Conservation (phyloP, 106 monocot species). For the Acanthochlamys bracteata region DNA sequence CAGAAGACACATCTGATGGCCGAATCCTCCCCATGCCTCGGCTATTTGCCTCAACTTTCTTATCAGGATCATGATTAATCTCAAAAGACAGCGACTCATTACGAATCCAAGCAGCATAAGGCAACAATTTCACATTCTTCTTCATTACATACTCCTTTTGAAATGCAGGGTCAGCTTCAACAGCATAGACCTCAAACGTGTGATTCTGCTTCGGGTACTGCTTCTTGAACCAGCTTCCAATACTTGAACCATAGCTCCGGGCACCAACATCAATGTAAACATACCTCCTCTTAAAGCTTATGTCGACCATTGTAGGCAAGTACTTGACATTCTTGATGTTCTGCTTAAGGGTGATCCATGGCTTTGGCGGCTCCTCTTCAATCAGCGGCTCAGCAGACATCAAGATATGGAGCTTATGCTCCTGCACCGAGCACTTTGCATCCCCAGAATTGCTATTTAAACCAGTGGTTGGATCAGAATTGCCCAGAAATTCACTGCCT, state of each 20-base stretch:
- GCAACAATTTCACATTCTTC: slow-evolving; percentile 57
- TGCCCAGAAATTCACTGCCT: background rate
- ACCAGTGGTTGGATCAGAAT: slow-evolving; percentile 9
- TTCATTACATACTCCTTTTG: slow-evolving; percentile 48
- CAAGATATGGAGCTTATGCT: slow-evolving; percentile 41
- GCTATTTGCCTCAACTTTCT: slow-evolving; percentile 29
- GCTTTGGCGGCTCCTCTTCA: slow-evolving; percentile 67
- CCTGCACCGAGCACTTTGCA: slow-evolving; percentile 31
- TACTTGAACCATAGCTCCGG: slow-evolving; percentile 80
- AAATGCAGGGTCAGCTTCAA: slow-evolving; percentile 65
- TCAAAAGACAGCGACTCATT: slow-evolving; percentile 72
- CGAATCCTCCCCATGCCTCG: slow-evolving; percentile 71
- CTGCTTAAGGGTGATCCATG: slow-evolving; percentile 72
- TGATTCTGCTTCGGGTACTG: slow-evolving; percentile 83
- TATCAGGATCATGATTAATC: slow-evolving; percentile 38
- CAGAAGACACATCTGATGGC: slow-evolving; percentile 4
- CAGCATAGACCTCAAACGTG: slow-evolving; percentile 68
- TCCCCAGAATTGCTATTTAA: too few relatives aligned
- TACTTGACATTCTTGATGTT: slow-evolving; percentile 75
- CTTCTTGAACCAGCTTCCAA: slow-evolving; percentile 88
- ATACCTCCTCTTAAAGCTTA: slow-evolving; percentile 57
- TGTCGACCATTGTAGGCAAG: slow-evolving; percentile 51
- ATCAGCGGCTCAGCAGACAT: slow-evolving; percentile 56
- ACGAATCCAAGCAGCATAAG: slow-evolving; percentile 72
- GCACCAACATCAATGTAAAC: slow-evolving; percentile 75